Conservation (phyloP, 768 basidiomycete genomes). For the Cystofilobasidium macerans region DNA sequence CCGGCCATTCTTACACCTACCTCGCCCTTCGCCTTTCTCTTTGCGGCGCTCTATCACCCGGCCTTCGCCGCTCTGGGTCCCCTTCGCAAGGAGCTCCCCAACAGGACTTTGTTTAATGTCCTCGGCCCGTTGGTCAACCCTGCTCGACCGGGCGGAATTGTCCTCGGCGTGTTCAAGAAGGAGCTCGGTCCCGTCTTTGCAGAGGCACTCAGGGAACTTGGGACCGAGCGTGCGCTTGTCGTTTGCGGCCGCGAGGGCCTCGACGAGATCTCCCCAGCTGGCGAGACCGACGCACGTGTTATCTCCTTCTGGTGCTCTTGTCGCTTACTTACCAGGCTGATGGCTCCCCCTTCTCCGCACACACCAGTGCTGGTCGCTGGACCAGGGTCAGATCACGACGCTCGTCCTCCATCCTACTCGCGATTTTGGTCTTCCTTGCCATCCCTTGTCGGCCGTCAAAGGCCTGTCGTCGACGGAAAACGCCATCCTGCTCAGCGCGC, state of each 20-base stretch:
- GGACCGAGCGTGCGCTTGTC: slow-evolving; percentile 73
- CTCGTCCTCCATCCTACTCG: slow-evolving; percentile 51
- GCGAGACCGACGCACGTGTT: slow-evolving; percentile 62
- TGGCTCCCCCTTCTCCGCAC: not conserved
- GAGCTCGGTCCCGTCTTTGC: slow-evolving; percentile 76
- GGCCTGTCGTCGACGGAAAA: slow-evolving; percentile 72
- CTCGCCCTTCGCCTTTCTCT: slow-evolving; percentile 66
- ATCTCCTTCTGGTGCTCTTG: not conserved
- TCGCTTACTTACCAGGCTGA: not conserved
- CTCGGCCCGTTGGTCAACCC: slow-evolving; percentile 92
- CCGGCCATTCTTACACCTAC: slow-evolving; percentile 45
- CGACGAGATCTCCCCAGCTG: slow-evolving; percentile 92
- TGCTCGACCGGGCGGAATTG: slow-evolving; percentile 70
- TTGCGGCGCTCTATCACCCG: slow-evolving; percentile 89
- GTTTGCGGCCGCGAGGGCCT: slow-evolving; percentile 85
- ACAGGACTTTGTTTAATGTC: slow-evolving; percentile 93
- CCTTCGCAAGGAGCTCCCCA: slow-evolving; percentile 72
- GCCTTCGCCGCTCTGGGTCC: slow-evolving; percentile 69
- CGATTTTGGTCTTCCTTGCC: slow-evolving; percentile 63
- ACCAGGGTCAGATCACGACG: slow-evolving; percentile 51
- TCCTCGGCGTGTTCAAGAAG: slow-evolving; percentile 75
- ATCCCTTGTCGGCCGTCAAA: slow-evolving; percentile 58
- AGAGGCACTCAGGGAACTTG: slow-evolving; percentile 55
- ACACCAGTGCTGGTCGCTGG: slow-evolving; percentile 53
- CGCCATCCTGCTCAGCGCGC: slow-evolving; percentile 54